A percentile compares a stretch with the other conserved stretches of the same genome.
phyloP scores from a whole-genome alignment of 768 basidiomycete genomes.

The Lepiota subincarnata region DNA sequence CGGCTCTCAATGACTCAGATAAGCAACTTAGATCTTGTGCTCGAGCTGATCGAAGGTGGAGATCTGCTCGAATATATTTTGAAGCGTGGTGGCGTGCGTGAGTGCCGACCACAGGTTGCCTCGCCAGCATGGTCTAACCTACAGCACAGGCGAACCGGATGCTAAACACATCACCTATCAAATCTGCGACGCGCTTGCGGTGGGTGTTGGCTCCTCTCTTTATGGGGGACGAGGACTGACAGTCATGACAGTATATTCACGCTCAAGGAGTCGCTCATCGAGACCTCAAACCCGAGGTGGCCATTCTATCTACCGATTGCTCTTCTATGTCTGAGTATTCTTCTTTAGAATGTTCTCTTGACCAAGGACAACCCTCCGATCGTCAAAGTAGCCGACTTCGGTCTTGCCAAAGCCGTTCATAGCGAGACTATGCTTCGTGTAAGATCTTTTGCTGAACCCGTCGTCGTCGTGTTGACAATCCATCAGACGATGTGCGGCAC shows the following conservation, averaged over 20 bases:
- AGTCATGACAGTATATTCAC: constrained; percentile 51
- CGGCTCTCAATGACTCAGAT: constrained; percentile 15
- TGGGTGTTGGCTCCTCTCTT: constrained; percentile 26
- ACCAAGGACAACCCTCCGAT: constrained; percentile 63
- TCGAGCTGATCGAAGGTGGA: constrained; percentile 85
- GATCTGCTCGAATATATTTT: constrained; percentile 84
- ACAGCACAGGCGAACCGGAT: constrained; percentile 44
- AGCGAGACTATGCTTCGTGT: constrained; percentile 74
- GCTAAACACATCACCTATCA: constrained; percentile 73
- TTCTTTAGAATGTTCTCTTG: constrained; percentile 74
- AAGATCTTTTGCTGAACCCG: constrained; percentile 20
- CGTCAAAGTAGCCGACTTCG: constrained; percentile 94
- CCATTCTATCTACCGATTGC: constrained; percentile 15
- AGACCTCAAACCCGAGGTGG: constrained; percentile 86
- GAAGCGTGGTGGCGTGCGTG: constrained; percentile 55
- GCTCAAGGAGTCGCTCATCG: constrained; percentile 81
- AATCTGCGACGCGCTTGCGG: constrained; percentile 75
- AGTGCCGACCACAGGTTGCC: constrained; percentile 18
- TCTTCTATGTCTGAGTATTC: neutral
- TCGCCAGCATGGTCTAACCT: neutral
- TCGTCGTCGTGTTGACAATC: constrained; percentile 4
- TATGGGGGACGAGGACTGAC: neutral
- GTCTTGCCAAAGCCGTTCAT: constrained; percentile 89
- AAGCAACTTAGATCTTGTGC: constrained; percentile 57
- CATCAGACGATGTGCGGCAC: constrained; percentile 92